Base-by-base conservation (phyloP, 2,329 filamentous ascomycete species). In the Penicillium capsulatum region DNA sequence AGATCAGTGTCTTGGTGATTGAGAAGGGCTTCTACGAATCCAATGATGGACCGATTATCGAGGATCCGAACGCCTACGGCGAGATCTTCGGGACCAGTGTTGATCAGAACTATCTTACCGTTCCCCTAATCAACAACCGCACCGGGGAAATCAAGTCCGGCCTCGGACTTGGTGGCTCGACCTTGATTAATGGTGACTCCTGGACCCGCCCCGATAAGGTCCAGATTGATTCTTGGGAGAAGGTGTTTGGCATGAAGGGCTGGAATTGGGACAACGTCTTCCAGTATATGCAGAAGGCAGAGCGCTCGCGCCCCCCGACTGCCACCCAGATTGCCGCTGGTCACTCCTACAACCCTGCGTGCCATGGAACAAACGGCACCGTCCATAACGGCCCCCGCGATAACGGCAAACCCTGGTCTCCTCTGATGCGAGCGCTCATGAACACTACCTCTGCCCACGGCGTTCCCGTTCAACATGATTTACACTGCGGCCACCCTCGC, bases 271-370 rank as follows among this genome's bases (percentile, higher is more conserved):
- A 65, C 1, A 61, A 53, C 26, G 47, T 77, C 3, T 40, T 72
- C 3, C 65, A 64, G 0, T 76, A 76, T 43, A 76, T 76, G 51
- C 59, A 64, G 27, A 71, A 73, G 58, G 58, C 42, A 3, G 58
- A 61, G 34, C 8, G 7, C 3, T 17, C 38, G 6, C 54, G 54
- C 15, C 8, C 27, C 7, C 58, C 58, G 1, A 57, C 28, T 14
- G 32, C 40, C 3, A 36, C 27, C 7, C 40, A 57, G 22, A 40
- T 54, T 16, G 45, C 37, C 7, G 50, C 51, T n/a, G 54, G 54
- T 2, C 49, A 57, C 19, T 44, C 26, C 36, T 56, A 45, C 19
- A 36, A 60, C 14, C 22, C 48, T 8, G 14, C 34, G 10, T 60
- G 53, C 17, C 57, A 61, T 17, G 52, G 54, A 3, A 24, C 31